Evolutionary conservation across 2,329 filamentous ascomycete genomes (phyloP).

Genomic region (Fusarium heterosporum): DNA sequence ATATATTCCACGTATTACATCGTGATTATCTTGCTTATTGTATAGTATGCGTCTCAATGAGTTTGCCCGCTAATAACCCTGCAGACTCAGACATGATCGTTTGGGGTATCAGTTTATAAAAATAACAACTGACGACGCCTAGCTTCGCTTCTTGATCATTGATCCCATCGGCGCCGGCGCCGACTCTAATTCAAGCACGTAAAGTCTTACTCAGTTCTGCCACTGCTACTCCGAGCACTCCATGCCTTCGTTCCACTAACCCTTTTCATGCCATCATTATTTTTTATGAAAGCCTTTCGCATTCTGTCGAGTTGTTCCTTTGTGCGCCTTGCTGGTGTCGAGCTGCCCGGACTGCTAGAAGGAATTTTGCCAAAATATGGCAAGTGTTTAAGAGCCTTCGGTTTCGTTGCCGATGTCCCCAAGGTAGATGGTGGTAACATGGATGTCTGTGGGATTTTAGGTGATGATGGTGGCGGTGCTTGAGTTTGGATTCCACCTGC

Average conservation of each 20-base stretch:
- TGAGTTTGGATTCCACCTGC: constrained; percentile 21
- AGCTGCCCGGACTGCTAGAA: constrained; percentile 18
- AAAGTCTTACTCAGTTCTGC: constrained; percentile 5
- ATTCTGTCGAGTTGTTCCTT: constrained; percentile 44
- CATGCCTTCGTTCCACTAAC: constrained; percentile 15
- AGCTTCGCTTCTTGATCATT: not conserved
- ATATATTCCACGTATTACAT: not conserved
- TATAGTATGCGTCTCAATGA: not conserved
- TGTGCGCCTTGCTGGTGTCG: constrained; percentile 30
- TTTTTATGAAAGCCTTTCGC: constrained; percentile 46
- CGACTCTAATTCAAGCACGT: not conserved
- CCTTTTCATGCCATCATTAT: constrained; percentile 16
- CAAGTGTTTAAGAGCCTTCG: constrained; percentile 33
- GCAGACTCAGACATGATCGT: not conserved
- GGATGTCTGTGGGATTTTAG: constrained; percentile 30
- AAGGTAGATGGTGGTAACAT: constrained; percentile 34
- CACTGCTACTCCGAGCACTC: constrained; percentile 28
- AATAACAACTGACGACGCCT: constrained; percentile 15
- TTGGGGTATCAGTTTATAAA: constrained; percentile 28
- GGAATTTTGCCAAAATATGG: constrained; percentile 42
- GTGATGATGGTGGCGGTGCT: constrained; percentile 30
- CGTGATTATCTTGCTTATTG: not conserved
- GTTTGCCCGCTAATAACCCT: constrained; percentile 1
- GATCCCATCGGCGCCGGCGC: not conserved
- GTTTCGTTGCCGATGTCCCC: constrained; percentile 28